Evolutionary conservation across 2,329 filamentous ascomycete genomes (phyloP).

Genomic region (Ophiostoma australiae): DNA sequence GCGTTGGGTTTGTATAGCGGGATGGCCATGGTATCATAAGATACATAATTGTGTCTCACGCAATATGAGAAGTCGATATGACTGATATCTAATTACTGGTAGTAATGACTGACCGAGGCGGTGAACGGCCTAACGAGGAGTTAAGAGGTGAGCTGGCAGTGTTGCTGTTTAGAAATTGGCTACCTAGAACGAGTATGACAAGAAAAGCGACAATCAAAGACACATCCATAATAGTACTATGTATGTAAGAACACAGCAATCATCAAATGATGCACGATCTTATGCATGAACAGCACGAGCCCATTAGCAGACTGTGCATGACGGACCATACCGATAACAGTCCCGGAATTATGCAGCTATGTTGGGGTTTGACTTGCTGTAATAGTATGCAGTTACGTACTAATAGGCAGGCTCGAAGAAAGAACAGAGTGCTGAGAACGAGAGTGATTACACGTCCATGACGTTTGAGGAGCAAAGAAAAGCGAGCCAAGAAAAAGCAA

Average conservation of each 20-base stretch:
- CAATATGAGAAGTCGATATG: slow-evolving; percentile 2
- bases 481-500: not conserved
- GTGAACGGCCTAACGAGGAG: not conserved
- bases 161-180: not conserved
- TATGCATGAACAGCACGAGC: slow-evolving; percentile 18
- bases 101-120: not conserved
- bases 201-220: not conserved
- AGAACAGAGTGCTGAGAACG: no score
- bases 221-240: not conserved
- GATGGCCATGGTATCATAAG: no score
- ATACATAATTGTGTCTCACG: not conserved
- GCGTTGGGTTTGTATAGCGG: not conserved
- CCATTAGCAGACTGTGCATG: slow-evolving; percentile 12
- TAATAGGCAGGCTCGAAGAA: not conserved
- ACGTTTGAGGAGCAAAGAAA: not conserved
- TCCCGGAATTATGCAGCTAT: not conserved
- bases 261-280: not conserved
- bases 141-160: not conserved
- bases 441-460: slow-evolving; percentile 1
- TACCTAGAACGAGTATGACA: not conserved
- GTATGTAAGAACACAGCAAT: not conserved
- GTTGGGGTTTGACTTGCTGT: not conserved
- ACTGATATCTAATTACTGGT: slow-evolving; percentile 6
- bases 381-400: no score
- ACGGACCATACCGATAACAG: slow-evolving; percentile 14